phyloP scores from a whole-genome alignment of 768 basidiomycete species.

The Neoboletus brunneissimus region DNA sequence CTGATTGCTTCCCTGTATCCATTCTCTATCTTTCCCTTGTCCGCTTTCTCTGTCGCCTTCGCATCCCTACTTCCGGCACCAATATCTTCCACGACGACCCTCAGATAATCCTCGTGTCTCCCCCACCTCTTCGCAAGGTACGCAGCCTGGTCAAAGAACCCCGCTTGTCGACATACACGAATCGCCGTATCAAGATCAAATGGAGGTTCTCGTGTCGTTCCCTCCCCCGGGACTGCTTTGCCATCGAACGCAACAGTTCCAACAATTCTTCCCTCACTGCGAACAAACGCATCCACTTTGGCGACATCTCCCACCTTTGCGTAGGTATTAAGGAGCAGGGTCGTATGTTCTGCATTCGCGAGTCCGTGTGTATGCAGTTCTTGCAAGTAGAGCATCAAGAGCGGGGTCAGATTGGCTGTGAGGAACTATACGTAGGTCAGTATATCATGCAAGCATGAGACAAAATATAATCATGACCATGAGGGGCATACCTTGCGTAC shows the following conservation, averaged over 20 bases:
- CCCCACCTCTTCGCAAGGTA: constrained; percentile 92
- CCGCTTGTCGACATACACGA: constrained; percentile 92
- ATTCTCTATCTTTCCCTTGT: constrained; percentile 36
- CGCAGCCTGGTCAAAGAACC: constrained; percentile 92
- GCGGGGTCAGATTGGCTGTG: constrained; percentile 93
- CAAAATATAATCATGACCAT: not conserved
- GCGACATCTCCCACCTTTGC: constrained; percentile 93
- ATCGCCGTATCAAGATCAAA: constrained; percentile 98
- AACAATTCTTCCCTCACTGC: constrained; percentile 66
- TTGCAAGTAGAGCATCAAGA: constrained; percentile 93
- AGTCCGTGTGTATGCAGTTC: constrained; percentile 87
- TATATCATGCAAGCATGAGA: not conserved
- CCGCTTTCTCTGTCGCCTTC: constrained; percentile 14
- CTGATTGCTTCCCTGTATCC: constrained; percentile 70
- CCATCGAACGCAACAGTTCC: constrained; percentile 19
- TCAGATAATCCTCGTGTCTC: constrained; percentile 87
- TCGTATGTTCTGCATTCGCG: constrained; percentile 96
- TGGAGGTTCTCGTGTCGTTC: constrained; percentile 68
- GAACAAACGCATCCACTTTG: constrained; percentile 89
- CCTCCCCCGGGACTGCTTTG: constrained; percentile 29
- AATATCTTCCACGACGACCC: constrained; percentile 93
- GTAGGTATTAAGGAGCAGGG: constrained; percentile 93
- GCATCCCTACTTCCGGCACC: constrained; percentile 29
- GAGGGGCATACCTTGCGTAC: constrained; percentile 76
- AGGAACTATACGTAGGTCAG: constrained; percentile 62